Evolutionary conservation across 108 stramenopile genomes (phyloP).

Genomic region (Nitzschia sp.): DNA sequence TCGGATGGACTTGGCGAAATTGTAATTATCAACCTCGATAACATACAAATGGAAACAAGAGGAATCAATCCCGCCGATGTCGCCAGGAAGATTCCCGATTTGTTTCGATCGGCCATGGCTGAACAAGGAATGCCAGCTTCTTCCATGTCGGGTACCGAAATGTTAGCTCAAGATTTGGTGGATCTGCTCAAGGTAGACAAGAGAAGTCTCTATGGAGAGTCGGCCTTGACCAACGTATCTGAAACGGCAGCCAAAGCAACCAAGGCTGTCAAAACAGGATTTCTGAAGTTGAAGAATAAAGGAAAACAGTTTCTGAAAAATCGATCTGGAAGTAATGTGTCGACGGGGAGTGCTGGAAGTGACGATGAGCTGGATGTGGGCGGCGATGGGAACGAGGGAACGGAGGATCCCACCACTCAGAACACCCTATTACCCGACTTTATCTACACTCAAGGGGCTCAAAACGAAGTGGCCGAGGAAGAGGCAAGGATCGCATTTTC

Average conservation of each 20-base stretch:
- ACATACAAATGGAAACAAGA: constrained; percentile 63
- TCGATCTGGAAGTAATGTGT: constrained; percentile 34
- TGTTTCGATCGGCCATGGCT: constrained; percentile 27
- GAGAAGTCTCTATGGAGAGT: constrained; percentile 56
- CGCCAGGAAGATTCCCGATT: constrained; percentile 42
- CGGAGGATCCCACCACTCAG: constrained; percentile 14
- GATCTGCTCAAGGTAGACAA: constrained; percentile 79
- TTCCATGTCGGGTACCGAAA: constrained; percentile 53
- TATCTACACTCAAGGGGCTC: constrained; percentile 63
- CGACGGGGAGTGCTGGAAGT: constrained; percentile 30
- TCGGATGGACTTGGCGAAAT: constrained; percentile 72
- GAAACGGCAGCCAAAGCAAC: constrained; percentile 59
- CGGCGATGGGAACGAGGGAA: neutral
- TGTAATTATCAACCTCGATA: constrained; percentile 78
- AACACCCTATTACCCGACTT: constrained; percentile 38
- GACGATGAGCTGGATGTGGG: neutral
- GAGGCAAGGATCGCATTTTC: constrained; percentile 72
- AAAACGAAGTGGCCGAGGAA: constrained; percentile 78
- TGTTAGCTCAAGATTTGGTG: constrained; percentile 70
- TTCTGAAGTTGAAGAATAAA: constrained; percentile 30
- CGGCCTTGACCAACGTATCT: constrained; percentile 38
- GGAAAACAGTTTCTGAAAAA: constrained; percentile 36
- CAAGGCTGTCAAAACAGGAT: constrained; percentile 52
- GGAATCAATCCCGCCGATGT: constrained; percentile 51
- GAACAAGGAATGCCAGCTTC: constrained; percentile 26